Evolutionary conservation across 2,329 filamentous ascomycete species (phyloP).

Genomic region (Leptoxyphium fumago): DNA sequence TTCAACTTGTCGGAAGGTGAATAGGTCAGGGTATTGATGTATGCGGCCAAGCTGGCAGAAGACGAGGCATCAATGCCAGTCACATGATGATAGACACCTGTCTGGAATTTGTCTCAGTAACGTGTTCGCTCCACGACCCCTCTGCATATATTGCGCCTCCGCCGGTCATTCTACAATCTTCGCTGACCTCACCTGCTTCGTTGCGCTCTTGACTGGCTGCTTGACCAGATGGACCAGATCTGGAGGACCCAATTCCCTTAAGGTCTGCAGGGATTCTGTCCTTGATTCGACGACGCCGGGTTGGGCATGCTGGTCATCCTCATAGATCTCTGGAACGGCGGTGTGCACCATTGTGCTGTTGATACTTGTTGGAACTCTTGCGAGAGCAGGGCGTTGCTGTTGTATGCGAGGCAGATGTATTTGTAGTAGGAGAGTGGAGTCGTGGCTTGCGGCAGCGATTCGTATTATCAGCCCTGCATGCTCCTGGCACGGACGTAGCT

Average conservation of each 20-base stretch:
- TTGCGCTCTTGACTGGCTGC: slow-evolving; percentile 43
- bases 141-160: background rate
- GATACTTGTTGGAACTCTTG: no score
- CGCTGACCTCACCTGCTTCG: slow-evolving; percentile 36
- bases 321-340: slow-evolving; percentile 59
- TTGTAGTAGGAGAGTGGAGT: no score
- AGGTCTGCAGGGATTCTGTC: slow-evolving; percentile 69
- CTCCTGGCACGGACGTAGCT: no score
- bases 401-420: no score
- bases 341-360: slow-evolving; percentile 24
- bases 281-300: slow-evolving; percentile 85
- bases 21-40: slow-evolving; percentile 95
- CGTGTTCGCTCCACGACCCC: background rate
- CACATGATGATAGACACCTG: slow-evolving; percentile 93
- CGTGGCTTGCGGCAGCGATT: no score
- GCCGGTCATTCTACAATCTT: slow-evolving; percentile 1
- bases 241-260: slow-evolving; percentile 88
- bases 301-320: slow-evolving; percentile 80
- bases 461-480: no score
- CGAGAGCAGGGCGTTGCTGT: no score
- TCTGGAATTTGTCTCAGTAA: slow-evolving; percentile 33
- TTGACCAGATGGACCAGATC: slow-evolving; percentile 94
- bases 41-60: slow-evolving; percentile 88
- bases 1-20: slow-evolving; percentile 67
- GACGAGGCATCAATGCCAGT: slow-evolving; percentile 95